phyloP scores from a whole-genome alignment of 352 stramenopile species.

The Phytophthora brassicae region DNA sequence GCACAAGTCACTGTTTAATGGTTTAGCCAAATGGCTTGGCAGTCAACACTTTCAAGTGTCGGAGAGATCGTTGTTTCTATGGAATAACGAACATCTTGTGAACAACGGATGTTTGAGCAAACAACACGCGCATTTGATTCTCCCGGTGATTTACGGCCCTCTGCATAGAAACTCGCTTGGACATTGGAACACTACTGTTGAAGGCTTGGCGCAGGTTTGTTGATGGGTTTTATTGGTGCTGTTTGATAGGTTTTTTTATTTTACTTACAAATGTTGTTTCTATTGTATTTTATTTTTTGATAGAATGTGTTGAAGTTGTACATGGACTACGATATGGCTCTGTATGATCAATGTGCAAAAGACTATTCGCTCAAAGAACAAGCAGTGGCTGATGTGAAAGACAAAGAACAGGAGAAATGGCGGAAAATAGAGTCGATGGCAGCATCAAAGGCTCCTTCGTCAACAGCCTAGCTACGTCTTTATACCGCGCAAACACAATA shows the following conservation, averaged over 20 bases:
- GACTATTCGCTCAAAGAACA: constrained; percentile 84
- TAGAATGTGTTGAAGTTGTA: constrained; percentile 91
- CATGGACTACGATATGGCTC: constrained; percentile 93
- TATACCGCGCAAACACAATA: constrained; percentile 19
- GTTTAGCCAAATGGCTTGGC: constrained; percentile 89
- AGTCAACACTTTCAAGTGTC: constrained; percentile 96
- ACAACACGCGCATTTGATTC: constrained; percentile 91
- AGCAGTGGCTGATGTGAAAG: constrained; percentile 61
- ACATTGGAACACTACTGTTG: constrained; percentile 98
- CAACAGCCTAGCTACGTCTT: constrained; percentile 35
- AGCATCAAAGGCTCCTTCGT: constrained; percentile 57
- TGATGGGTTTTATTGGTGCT: neutral
- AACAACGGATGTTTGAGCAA: constrained; percentile 94
- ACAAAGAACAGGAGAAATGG: constrained; percentile 90
- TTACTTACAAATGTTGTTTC: neutral
- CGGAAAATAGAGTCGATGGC: constrained; percentile 93
- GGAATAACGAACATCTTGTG: constrained; percentile 98
- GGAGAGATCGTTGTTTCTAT: constrained; percentile 97
- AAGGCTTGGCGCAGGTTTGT: constrained; percentile 88
- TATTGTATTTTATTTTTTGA: neutral
- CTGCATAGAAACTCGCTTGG: constrained; percentile 88
- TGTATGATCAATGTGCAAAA: constrained; percentile 92
- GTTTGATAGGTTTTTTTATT: neutral
- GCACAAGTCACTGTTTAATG: constrained; percentile 77
- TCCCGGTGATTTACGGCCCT: constrained; percentile 94